Percentiles rank a stretch among this genome's conserved stretches.
Conservation (phyloP, 2,329 filamentous ascomycete genomes). For the Colletotrichum orbiculare region DNA sequence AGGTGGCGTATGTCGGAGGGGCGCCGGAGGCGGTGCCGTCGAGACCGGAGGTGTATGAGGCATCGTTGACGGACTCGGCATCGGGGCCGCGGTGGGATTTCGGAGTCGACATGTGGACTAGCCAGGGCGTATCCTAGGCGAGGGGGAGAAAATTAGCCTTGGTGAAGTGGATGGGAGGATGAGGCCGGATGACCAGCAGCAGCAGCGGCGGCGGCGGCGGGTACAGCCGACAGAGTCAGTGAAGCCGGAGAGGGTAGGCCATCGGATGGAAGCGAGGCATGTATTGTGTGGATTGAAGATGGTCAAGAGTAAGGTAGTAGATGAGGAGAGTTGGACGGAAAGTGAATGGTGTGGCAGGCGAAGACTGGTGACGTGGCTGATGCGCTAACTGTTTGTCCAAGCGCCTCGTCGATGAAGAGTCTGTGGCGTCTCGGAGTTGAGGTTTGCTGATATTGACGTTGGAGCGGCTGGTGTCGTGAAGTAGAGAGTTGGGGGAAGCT, state of each 20-base stretch:
- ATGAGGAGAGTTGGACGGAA: not conserved
- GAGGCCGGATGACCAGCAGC: slow-evolving; percentile 5
- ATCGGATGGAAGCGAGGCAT: not conserved
- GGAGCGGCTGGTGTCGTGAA: too few species aligned
- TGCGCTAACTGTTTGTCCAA: not conserved
- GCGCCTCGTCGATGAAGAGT: too few species aligned
- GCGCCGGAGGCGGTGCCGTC: slow-evolving; percentile 52
- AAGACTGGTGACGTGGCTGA: too few species aligned
- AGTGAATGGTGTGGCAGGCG: not conserved
- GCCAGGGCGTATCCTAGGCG: slow-evolving; percentile 59
- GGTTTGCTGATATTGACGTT: too few species aligned
- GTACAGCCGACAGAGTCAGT: slow-evolving; percentile 11
- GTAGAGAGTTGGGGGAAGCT: too few species aligned
- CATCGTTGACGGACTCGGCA: slow-evolving; percentile 45
- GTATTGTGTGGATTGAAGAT: not conserved
- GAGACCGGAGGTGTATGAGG: slow-evolving; percentile 46
- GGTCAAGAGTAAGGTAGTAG: not conserved
- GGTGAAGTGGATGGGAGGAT: not conserved
- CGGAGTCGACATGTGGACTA: slow-evolving; percentile 63
- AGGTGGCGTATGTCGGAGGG: slow-evolving; percentile 84
- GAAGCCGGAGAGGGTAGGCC: slow-evolving; percentile 4
- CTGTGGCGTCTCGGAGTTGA: too few species aligned
- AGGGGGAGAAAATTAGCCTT: slow-evolving; percentile 37
- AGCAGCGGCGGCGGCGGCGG: slow-evolving; percentile 1
- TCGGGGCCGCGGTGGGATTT: slow-evolving; percentile 51